These are phyloP conservation scores for Persicaria tinctoria DNA, from an alignment of 148 eudicot genomes.

Conservation along the genomic window DNA sequence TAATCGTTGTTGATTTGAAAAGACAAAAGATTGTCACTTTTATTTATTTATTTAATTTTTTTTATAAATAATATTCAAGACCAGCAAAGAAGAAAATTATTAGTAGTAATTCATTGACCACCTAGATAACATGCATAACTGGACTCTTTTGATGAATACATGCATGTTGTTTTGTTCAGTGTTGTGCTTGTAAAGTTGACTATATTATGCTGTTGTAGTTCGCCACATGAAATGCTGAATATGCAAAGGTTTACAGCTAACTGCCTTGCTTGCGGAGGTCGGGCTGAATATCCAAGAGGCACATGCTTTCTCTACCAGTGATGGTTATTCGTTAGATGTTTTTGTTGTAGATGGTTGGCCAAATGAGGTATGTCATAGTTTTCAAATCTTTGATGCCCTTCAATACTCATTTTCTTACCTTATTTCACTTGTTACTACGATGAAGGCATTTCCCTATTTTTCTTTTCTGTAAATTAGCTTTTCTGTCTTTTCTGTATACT, in stretches of 20 bases:
- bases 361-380: constrained; percentile 40
- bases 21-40: neutral
- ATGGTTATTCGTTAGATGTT: constrained; percentile 75
- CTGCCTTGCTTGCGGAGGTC: constrained; percentile 57
- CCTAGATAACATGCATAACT: neutral
- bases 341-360: constrained; percentile 91
- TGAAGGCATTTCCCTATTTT: neutral
- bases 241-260: constrained; percentile 43
- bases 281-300: constrained; percentile 86
- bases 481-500: too few relatives aligned
- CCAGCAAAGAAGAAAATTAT: neutral
- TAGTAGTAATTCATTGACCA: neutral
- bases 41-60: neutral
- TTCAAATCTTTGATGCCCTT: neutral
- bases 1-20: neutral
- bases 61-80: neutral
- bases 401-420: neutral
- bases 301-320: constrained; percentile 68
- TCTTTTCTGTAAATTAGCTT: neutral
- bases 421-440: neutral
- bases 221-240: constrained; percentile 12
- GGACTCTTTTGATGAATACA: neutral
- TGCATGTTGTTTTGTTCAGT: neutral
- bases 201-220: constrained; percentile 1
- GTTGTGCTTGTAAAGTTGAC: neutral